These are phyloP conservation scores for Penicillium sp. DNA, from an alignment of 2,329 filamentous ascomycete species.

Conservation along the genomic window DNA sequence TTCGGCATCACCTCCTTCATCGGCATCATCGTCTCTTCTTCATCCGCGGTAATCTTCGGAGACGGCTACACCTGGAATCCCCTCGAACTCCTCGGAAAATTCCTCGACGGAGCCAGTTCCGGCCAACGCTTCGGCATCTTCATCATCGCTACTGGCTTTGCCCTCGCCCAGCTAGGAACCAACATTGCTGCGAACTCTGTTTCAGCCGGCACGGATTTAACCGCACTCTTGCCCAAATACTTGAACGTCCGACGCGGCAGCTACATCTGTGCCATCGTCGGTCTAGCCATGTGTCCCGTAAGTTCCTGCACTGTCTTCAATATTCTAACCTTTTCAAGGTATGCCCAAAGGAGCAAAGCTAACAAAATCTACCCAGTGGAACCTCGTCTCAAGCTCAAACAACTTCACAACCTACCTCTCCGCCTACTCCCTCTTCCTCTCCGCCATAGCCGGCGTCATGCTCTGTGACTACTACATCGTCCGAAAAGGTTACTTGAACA, in stretches of 20 bases:
- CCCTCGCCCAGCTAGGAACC: slow-evolving; percentile 77
- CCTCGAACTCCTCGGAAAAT: slow-evolving; percentile 61
- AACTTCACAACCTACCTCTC: slow-evolving; percentile 89
- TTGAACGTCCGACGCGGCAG: slow-evolving; percentile 82
- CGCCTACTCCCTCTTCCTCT: slow-evolving; percentile 90
- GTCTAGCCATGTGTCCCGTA: slow-evolving; percentile 79
- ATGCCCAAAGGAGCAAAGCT: slow-evolving; percentile 6
- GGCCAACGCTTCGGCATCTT: slow-evolving; percentile 72
- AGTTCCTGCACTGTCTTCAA: slow-evolving; percentile 11
- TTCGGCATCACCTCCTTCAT: slow-evolving; percentile 82
- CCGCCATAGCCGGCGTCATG: slow-evolving; percentile 89
- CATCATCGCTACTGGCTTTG: slow-evolving; percentile 65
- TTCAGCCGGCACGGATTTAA: slow-evolving; percentile 78
- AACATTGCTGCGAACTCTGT: slow-evolving; percentile 86
- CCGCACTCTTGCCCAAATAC: slow-evolving; percentile 72
- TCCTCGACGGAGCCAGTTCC: slow-evolving; percentile 65
- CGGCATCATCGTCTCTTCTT: slow-evolving; percentile 73
- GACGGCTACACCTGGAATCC: slow-evolving; percentile 68
- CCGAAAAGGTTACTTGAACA: slow-evolving; percentile 73
- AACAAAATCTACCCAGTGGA: slow-evolving; percentile 44
- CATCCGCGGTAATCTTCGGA: slow-evolving; percentile 59
- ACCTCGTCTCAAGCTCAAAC: slow-evolving; percentile 69
- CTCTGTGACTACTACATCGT: slow-evolving; percentile 83
- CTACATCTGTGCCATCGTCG: slow-evolving; percentile 76
- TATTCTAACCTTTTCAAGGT: too few species aligned